Evolutionary conservation across 495 filamentous ascomycete species (phyloP).

Genomic region (Penicillium cosmopolitanum): DNA sequence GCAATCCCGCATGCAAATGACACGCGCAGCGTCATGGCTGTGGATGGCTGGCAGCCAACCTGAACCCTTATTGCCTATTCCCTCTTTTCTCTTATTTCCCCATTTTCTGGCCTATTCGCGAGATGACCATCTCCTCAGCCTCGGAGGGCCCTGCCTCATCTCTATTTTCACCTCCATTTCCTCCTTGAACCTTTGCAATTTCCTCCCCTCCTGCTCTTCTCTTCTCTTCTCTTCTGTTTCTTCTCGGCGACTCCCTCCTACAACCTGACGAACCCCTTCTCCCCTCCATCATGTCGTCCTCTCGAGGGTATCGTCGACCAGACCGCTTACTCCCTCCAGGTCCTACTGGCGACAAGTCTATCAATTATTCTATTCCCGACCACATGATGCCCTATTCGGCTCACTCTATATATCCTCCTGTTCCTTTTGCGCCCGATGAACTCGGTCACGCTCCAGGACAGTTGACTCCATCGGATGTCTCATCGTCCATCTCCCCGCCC

Average conservation of each 20-base stretch:
- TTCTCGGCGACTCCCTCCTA: background rate
- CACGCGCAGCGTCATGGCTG: conserved; percentile 19
- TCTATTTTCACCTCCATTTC: conserved; percentile 2
- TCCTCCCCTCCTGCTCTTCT: conserved; percentile 3
- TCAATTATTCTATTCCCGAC: conserved; percentile 49
- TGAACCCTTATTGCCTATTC: conserved; percentile 16
- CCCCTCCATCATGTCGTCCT: conserved; percentile 16
- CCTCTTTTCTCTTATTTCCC: conserved; percentile 3
- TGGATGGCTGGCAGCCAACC: conserved; percentile 9
- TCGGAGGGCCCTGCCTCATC: background rate
- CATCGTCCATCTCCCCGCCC: conserved; percentile 51
- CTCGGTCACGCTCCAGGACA: conserved; percentile 43
- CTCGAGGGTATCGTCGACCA: conserved; percentile 8
- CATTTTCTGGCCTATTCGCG: conserved; percentile 12
- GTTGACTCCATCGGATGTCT: conserved; percentile 51
- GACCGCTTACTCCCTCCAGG: conserved; percentile 36
- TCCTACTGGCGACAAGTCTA: conserved; percentile 41
- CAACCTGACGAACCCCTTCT: conserved; percentile 7
- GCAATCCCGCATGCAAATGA: conserved; percentile 48
- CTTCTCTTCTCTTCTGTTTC: background rate
- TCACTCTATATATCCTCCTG: conserved; percentile 50
- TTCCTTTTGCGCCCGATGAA: conserved; percentile 48
- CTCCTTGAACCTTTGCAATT: conserved; percentile 15
- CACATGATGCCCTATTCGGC: conserved; percentile 51
- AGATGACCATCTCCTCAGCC: background rate